Evolutionary conservation across 2,329 filamentous ascomycete genomes (phyloP), one percentile per base, ranked within the genome.

Genomic region (Purpureocillium lavendulum): DNA sequence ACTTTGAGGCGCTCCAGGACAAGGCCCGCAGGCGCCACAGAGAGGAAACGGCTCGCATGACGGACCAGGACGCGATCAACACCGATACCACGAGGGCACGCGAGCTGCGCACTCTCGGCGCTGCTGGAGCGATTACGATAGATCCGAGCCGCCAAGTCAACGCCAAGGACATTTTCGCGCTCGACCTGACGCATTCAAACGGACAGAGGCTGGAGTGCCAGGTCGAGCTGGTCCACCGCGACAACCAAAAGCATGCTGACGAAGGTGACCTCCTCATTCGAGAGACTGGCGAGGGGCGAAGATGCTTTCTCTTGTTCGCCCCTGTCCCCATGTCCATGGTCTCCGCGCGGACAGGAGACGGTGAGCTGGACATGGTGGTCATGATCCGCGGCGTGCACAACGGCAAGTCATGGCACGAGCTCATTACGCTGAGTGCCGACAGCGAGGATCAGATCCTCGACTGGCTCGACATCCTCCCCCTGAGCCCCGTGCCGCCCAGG

Each of bases 261-360:
- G 76, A 82, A 36, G 88, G 90, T 7, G 92, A 98, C 58, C 59
- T 98, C n/a, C 74, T 98, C 16, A 83, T 98, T 41, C 89, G 90
- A 49, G 89, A 97, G 60, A 79, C 88, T n/a, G 87, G 88, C 33
- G 75, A 77, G 38, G 73, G 75, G 6, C 80, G 83, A 12, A 77
- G 80, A 39, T 67, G 70, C 21, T 97, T 87, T 80, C 73, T 98
- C 4, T 72, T 98, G 1, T 95, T 98, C 53, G 84, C 89, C n/a
- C 90, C 92, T 1, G 71, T 96, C n/a, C 71, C 81, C 14, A 71
- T 78, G 46, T 70, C 73, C 29, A 73, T 77, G 44, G 73, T 94
- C 15, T 97, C 92, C 11, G 87, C 88, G 36, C 80, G 90, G 30
- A 79, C 73, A 43, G 88, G 88, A 11, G 81, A 88, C 30, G 59